A percentile compares a stretch with the other conserved stretches of the same genome.
These are phyloP conservation scores for Ophiosphaerella narmari DNA, from an alignment of 2,329 filamentous ascomycete genomes.

Conservation along the genomic window DNA sequence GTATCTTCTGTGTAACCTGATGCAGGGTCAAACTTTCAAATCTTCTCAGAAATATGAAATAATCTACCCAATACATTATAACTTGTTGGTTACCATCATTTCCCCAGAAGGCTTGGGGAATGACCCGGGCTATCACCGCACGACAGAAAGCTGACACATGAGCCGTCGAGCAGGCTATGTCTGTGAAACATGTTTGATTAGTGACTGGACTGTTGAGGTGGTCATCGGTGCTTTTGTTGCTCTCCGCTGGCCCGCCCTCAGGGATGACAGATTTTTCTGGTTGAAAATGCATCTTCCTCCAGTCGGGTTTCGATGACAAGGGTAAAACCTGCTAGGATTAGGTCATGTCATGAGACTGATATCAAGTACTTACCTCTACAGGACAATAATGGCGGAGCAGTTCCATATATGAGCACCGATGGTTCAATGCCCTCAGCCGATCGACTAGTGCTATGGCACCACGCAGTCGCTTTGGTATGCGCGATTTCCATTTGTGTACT, in stretches of 20 bases:
- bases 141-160: slow-evolving; percentile 87
- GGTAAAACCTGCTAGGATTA: slow-evolving; percentile 30
- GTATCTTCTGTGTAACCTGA: slow-evolving; percentile 74
- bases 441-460: slow-evolving; percentile 66
- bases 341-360: neutral
- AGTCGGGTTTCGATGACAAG: slow-evolving; percentile 31
- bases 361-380: slow-evolving; percentile 24
- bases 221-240: slow-evolving; percentile 2
- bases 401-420: slow-evolving; percentile 76
- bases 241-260: slow-evolving; percentile 1
- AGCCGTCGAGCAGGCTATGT: slow-evolving; percentile 68
- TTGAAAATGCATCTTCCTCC: slow-evolving; percentile 29
- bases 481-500: slow-evolving; percentile 42
- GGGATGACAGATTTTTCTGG: neutral
- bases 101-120: slow-evolving; percentile 80
- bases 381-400: slow-evolving; percentile 84
- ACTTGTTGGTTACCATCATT: slow-evolving; percentile 64
- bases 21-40: slow-evolving; percentile 84
- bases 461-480: slow-evolving; percentile 69
- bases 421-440: slow-evolving; percentile 72
- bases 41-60: slow-evolving; percentile 75
- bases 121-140: slow-evolving; percentile 70
- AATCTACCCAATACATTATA: slow-evolving; percentile 72
- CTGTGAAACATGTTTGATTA: slow-evolving; percentile 56
- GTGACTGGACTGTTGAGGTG: slow-evolving; percentile 11